These are phyloP conservation scores for Fusarium sp. DNA, from an alignment of 2,329 filamentous ascomycete genomes.

Conservation along the genomic window DNA sequence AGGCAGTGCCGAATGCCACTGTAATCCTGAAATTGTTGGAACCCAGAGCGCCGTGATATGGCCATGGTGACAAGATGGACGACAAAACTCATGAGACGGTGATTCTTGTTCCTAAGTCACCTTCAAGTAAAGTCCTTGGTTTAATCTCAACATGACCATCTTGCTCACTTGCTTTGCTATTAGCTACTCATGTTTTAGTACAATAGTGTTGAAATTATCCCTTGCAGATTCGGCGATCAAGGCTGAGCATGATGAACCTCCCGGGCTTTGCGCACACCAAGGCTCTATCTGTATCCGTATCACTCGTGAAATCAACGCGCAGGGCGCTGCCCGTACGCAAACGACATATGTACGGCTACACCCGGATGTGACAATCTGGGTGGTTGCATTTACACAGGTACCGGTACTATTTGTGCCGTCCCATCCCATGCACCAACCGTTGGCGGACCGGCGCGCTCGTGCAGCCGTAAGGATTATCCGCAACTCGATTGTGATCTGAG, in stretches of 20 bases:
- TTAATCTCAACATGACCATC: neutral
- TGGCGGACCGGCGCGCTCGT: constrained; percentile 53
- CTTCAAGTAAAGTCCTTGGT: neutral
- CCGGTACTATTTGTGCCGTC: neutral
- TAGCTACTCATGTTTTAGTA: neutral
- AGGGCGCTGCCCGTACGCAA: constrained; percentile 21
- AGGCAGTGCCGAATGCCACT: neutral
- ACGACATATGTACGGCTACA: constrained; percentile 4
- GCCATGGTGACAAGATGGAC: neutral
- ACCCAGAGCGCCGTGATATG: neutral
- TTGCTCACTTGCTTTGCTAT: neutral
- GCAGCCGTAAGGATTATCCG: constrained; percentile 49
- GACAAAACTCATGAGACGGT: neutral
- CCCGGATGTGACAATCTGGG: constrained; percentile 7
- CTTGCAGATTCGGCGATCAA: constrained; percentile 42
- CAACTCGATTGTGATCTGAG: constrained; percentile 46
- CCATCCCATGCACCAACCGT: constrained; percentile 32
- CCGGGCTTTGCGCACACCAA: constrained; percentile 40
- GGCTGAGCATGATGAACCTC: constrained; percentile 32
- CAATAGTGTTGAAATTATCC: constrained; percentile 25
- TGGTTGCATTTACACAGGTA: neutral
- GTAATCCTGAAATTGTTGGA: neutral
- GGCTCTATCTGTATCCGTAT: constrained; percentile 44
- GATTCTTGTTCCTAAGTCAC: neutral
- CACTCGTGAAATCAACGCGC: constrained; percentile 38